A percentile compares a stretch with the other conserved stretches of the same genome.
These are phyloP conservation scores for Vicia villosa DNA, from an alignment of 306 rosid genomes.

Conservation along the genomic window DNA sequence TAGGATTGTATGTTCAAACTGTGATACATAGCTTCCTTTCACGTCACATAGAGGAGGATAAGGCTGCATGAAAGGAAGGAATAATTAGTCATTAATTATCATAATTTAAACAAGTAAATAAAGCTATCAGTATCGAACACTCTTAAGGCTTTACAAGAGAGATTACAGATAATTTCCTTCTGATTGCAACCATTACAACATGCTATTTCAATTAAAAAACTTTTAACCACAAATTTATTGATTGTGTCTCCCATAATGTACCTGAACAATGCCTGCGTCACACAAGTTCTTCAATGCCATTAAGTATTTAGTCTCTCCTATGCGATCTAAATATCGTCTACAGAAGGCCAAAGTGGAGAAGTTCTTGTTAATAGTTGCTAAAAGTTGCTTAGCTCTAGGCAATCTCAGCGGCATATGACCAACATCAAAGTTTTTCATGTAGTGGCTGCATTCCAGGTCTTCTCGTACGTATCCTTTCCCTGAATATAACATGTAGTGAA, in stretches of 20 bases:
- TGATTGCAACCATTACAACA: conserved; percentile 15
- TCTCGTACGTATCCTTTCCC: conserved; percentile 96
- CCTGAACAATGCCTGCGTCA: conserved; percentile 88
- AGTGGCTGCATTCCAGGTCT: conserved; percentile 98
- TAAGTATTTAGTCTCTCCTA: conserved; percentile 93
- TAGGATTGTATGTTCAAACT: conserved; percentile 89
- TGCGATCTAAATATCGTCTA: conserved; percentile 85
- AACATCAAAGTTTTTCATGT: conserved; percentile 89
- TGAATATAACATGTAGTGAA: conserved; percentile 40
- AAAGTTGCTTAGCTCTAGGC: conserved; percentile 89
- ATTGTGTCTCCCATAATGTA: conserved; percentile 40
- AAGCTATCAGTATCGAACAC: conserved; percentile 2
- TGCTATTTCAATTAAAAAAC: not conserved
- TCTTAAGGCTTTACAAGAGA: conserved; percentile 13
- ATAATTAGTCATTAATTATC: conserved; percentile 10
- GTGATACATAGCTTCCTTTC: conserved; percentile 93
- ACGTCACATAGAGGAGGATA: conserved; percentile 86
- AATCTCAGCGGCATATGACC: conserved; percentile 92
- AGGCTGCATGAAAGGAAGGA: conserved; percentile 54
- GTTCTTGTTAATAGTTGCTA: conserved; percentile 85
- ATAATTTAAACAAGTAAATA: conserved; percentile 12
- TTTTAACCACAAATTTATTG: not conserved
- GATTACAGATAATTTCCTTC: not conserved
- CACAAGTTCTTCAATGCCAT: conserved; percentile 94
- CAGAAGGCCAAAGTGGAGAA: conserved; percentile 97